Percentiles rank a stretch among this genome's conserved stretches.
phyloP scores from a whole-genome alignment of 176 grass and related monocot genomes.

The Musa itinerans region DNA sequence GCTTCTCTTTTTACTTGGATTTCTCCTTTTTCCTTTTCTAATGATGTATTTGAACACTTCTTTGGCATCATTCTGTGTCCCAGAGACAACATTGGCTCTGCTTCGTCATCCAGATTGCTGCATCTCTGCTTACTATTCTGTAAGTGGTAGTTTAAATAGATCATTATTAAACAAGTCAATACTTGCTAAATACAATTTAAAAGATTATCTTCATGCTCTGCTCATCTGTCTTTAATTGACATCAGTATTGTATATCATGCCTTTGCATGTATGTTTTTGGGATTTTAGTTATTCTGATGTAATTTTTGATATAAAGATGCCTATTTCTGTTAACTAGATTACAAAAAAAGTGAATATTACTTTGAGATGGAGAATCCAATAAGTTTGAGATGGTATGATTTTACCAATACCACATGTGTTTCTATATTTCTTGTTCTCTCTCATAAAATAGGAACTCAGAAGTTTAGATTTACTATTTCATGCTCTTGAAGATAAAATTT shows the following conservation, averaged over 20 bases:
- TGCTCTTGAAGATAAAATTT: too few relatives aligned
- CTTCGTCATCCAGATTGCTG: conserved; percentile 98
- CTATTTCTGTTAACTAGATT: too few relatives aligned
- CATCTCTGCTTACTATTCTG: conserved; percentile 91
- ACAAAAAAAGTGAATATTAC: too few relatives aligned
- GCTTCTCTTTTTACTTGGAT: background rate
- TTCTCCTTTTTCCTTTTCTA: background rate
- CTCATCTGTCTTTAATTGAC: background rate
- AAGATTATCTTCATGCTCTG: background rate
- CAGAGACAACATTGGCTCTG: conserved; percentile 91
- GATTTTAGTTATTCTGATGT: background rate
- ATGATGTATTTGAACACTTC: background rate
- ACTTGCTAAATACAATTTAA: background rate
- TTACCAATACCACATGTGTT: too few relatives aligned
- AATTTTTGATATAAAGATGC: too few relatives aligned
- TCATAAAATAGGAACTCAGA: too few relatives aligned
- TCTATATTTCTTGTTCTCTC: too few relatives aligned
- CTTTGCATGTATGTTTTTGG: background rate
- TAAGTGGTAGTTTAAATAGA: conserved; percentile 29
- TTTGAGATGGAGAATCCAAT: too few relatives aligned
- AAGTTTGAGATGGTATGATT: too few relatives aligned
- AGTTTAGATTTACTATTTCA: too few relatives aligned
- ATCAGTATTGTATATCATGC: background rate
- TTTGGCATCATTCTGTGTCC: conserved; percentile 23
- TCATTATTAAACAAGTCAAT: conserved; percentile 7